A percentile compares a stretch with the other conserved stretches of the same genome.
phyloP scores from a whole-genome alignment of 2,329 filamentous ascomycete genomes.

The Cladobotryum protrusum region DNA sequence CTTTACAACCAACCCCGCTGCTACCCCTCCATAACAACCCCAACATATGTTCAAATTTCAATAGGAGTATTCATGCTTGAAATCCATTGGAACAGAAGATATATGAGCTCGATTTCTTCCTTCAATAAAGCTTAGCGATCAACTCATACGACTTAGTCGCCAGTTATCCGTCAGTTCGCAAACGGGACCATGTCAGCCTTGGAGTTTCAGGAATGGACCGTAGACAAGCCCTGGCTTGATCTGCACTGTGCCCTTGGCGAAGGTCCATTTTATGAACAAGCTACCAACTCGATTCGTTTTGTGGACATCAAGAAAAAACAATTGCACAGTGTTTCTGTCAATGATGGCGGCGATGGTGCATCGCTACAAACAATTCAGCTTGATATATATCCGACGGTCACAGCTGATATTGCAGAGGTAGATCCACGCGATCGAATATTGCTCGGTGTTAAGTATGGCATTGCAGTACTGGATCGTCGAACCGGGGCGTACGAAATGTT shows the following conservation, averaged over 20 bases:
- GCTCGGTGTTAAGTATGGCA: conserved; percentile 74
- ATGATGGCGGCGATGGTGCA: conserved; percentile 56
- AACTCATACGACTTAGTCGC: neutral
- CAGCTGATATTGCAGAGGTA: conserved; percentile 68
- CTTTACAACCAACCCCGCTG: conserved; percentile 10
- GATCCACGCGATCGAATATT: conserved; percentile 60
- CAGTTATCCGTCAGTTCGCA: neutral
- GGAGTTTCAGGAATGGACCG: conserved; percentile 43
- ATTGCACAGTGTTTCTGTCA: conserved; percentile 64
- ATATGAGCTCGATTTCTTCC: too few species aligned
- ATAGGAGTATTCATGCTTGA: too few species aligned
- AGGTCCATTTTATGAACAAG: conserved; percentile 66
- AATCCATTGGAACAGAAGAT: too few species aligned
- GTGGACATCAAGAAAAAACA: conserved; percentile 77
- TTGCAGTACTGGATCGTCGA: conserved; percentile 67
- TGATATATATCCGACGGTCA: conserved; percentile 55
- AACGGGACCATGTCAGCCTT: neutral
- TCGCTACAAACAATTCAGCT: conserved; percentile 58
- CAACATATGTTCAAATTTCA: neutral
- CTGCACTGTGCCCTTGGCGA: conserved; percentile 64
- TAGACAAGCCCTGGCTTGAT: conserved; percentile 49
- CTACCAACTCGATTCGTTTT: conserved; percentile 62
- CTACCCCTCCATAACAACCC: conserved; percentile 7
- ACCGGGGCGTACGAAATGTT: conserved; percentile 50
- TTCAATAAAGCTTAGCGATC: neutral